Percentiles rank a stretch among this genome's conserved stretches.
Conservation (phyloP, 495 filamentous ascomycete species). For the Pseudoneurospora amorphoporcata region DNA sequence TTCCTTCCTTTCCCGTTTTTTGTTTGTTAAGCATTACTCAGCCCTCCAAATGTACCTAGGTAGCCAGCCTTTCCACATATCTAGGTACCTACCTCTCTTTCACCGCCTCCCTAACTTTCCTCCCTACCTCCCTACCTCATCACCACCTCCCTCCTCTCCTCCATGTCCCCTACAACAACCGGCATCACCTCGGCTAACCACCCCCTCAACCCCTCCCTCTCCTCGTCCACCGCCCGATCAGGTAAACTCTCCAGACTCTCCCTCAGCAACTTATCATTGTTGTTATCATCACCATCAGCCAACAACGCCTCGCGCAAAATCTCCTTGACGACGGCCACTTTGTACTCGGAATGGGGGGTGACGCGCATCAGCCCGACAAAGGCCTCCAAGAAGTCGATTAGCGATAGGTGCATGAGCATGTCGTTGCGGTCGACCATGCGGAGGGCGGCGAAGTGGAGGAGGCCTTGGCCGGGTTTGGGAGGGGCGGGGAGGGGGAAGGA, state of each 20-base stretch:
- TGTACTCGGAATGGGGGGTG: slow-evolving; percentile 28
- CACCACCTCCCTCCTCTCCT: slow-evolving; percentile 11
- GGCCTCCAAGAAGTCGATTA: slow-evolving; percentile 67
- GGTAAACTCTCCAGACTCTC: slow-evolving; percentile 31
- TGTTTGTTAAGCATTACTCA: background rate
- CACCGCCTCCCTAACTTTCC: too few relatives aligned
- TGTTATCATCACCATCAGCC: too few relatives aligned
- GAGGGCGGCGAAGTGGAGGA: slow-evolving; percentile 65
- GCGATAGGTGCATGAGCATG: slow-evolving; percentile 66
- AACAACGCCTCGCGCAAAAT: slow-evolving; percentile 29
- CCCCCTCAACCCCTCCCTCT: slow-evolving; percentile 27
- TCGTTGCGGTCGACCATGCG: slow-evolving; percentile 68
- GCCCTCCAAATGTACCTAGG: too few relatives aligned
- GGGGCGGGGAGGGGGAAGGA: slow-evolving; percentile 17
- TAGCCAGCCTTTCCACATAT: too few relatives aligned
- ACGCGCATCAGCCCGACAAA: slow-evolving; percentile 46
- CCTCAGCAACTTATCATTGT: slow-evolving; percentile 30
- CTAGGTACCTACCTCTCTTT: too few relatives aligned
- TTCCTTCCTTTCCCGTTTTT: too few relatives aligned
- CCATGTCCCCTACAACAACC: background rate
- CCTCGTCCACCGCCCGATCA: slow-evolving; percentile 33
- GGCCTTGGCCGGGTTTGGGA: slow-evolving; percentile 29
- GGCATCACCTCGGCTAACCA: slow-evolving; percentile 31
- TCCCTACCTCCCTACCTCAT: background rate
- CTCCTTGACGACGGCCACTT: slow-evolving; percentile 28